Conservation (phyloP, 2,329 filamentous ascomycete species). For the Neobulgaria alba region DNA sequence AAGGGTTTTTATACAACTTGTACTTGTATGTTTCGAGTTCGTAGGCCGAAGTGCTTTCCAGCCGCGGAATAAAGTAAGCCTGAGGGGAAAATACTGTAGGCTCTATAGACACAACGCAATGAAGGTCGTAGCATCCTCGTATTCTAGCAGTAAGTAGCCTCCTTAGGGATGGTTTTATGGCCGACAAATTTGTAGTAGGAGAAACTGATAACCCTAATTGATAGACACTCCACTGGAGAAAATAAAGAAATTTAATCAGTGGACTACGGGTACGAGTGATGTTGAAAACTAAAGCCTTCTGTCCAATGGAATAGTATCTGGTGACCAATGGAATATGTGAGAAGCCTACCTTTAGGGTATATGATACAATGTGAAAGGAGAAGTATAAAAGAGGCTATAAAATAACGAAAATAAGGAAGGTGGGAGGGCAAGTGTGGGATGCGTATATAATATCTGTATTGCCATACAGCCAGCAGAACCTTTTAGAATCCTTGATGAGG, state of each 20-base stretch:
- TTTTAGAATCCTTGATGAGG: neutral
- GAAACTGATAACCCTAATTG: neutral
- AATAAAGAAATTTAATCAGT: neutral
- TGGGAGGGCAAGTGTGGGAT: no score
- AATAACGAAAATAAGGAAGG: no score
- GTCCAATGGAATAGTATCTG: neutral
- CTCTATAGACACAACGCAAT: neutral
- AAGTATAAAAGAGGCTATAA: neutral
- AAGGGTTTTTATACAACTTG: neutral
- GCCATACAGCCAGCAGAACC: neutral
- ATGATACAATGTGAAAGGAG: neutral
- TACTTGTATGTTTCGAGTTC: neutral
- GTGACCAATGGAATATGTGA: neutral
- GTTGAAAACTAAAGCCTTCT: neutral
- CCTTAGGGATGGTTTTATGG: no score
- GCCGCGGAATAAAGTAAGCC: neutral
- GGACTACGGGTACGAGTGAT: neutral
- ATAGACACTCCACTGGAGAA: neutral
- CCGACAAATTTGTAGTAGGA: neutral
- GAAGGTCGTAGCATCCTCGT: neutral
- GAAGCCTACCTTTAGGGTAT: neutral
- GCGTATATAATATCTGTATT: no score
- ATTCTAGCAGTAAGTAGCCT: no score
- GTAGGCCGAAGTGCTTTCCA: neutral
- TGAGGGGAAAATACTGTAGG: neutral